Percentiles rank a stretch among this genome's conserved stretches.
Evolutionary conservation across 345 rosid genomes (phyloP).

Genomic region (Mangifera indica): DNA sequence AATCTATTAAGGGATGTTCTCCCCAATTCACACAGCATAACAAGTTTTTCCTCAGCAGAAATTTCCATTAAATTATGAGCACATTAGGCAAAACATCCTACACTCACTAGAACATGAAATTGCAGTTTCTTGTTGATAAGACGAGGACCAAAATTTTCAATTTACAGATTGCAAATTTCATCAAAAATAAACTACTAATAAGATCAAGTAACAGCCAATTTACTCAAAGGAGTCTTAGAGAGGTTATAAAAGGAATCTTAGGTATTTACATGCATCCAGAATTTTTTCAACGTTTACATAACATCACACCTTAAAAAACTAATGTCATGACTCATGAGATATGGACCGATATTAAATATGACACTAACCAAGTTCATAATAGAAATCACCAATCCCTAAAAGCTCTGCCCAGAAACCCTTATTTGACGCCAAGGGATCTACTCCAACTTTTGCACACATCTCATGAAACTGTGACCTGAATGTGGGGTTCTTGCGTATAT

Average conservation of each 20-base stretch:
- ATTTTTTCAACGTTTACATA: background rate
- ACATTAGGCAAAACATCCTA: background rate
- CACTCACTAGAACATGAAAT: background rate
- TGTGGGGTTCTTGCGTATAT: conserved; percentile 73
- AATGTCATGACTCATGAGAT: background rate
- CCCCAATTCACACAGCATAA: background rate
- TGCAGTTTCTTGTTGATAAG: background rate
- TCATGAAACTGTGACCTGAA: conserved; percentile 83
- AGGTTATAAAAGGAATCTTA: background rate
- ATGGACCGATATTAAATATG: background rate
- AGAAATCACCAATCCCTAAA: conserved; percentile 85
- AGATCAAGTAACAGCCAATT: background rate
- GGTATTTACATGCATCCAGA: background rate
- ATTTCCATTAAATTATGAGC: background rate
- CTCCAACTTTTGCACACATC: conserved; percentile 93
- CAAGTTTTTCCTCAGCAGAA: background rate
- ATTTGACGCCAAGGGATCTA: conserved; percentile 91
- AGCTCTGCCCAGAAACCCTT: conserved; percentile 48
- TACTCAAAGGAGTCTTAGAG: no score
- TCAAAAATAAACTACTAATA: background rate
- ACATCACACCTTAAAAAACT: background rate
- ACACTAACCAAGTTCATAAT: conserved; percentile 79
- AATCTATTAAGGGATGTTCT: background rate
- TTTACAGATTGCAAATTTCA: background rate
- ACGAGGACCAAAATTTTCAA: background rate